These are phyloP conservation scores for Tarenaya hassleriana DNA, from an alignment of 345 rosid genomes.

Conservation along the genomic window DNA sequence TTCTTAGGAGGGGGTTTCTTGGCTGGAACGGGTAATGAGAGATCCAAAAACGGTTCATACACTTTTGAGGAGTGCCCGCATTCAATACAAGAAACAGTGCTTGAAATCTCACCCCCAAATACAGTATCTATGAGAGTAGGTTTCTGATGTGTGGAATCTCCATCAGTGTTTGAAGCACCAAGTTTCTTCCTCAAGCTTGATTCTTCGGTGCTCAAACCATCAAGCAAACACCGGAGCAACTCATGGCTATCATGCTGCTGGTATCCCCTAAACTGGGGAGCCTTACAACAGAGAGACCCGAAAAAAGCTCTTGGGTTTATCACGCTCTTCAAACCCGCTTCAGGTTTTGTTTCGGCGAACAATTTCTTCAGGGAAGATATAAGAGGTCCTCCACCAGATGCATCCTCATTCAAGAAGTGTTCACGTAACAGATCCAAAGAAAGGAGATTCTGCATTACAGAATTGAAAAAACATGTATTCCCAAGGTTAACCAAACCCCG, in stretches of 20 bases:
- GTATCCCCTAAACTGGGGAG: conserved; percentile 89
- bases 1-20: conserved; percentile 66
- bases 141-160: conserved; percentile 30
- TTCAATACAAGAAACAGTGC: conserved; percentile 77
- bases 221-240: conserved; percentile 79
- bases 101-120: conserved; percentile 85
- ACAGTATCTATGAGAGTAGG: conserved; percentile 62
- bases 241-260: conserved; percentile 98
- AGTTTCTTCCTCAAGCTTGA: conserved; percentile 40
- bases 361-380: conserved; percentile 66
- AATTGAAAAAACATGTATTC: conserved; percentile 94
- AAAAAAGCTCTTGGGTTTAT: conserved; percentile 71
- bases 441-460: conserved; percentile 86
- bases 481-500: conserved; percentile 93
- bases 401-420: conserved; percentile 46
- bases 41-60: conserved; percentile 88
- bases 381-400: conserved; percentile 44
- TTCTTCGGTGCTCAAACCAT: conserved; percentile 77
- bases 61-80: conserved; percentile 87
- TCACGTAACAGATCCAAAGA: conserved; percentile 53
- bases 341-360: conserved; percentile 57
- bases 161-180: conserved; percentile 32
- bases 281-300: conserved; percentile 58
- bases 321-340: conserved; percentile 46
- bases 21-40: conserved; percentile 82